Percentiles rank a stretch among this genome's conserved stretches.
Conservation (phyloP, 73 alveolate species). For the Paramecium sexaurelia region DNA sequence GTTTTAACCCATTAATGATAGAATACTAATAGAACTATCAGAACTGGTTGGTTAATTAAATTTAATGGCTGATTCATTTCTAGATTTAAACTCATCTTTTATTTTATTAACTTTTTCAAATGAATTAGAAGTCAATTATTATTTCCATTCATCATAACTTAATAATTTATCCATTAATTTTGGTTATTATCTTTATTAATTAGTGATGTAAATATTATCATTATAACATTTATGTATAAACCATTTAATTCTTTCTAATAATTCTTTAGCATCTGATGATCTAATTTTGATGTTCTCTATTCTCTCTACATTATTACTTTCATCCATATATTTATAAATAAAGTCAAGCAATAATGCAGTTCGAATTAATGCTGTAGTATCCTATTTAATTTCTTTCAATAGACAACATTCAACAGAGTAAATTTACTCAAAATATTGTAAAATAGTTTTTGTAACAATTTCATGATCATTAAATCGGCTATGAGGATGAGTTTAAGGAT, state of each 20-base stretch:
- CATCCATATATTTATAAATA: constrained; percentile 20
- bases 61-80: background rate
- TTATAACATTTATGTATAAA: constrained; percentile 13
- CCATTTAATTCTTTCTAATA: background rate
- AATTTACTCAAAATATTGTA: background rate
- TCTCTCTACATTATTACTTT: background rate
- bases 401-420: background rate
- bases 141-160: constrained; percentile 47
- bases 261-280: background rate
- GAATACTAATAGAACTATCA: constrained; percentile 14
- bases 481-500: constrained; percentile 14
- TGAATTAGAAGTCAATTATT: background rate
- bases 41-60: background rate
- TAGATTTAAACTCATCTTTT: background rate
- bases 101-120: background rate
- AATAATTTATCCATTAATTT: constrained; percentile 8
- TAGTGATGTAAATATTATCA: background rate
- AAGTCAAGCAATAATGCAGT: background rate
- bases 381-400: constrained; percentile 17
- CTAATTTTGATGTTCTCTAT: constrained; percentile 20
- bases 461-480: constrained; percentile 40
- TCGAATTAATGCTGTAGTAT: background rate
- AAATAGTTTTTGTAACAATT: background rate
- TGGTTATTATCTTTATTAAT: background rate
- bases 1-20: constrained; percentile 16